phyloP scores from a whole-genome alignment of 495 filamentous ascomycete genomes.

The Pyrenopolyporus hunteri region DNA sequence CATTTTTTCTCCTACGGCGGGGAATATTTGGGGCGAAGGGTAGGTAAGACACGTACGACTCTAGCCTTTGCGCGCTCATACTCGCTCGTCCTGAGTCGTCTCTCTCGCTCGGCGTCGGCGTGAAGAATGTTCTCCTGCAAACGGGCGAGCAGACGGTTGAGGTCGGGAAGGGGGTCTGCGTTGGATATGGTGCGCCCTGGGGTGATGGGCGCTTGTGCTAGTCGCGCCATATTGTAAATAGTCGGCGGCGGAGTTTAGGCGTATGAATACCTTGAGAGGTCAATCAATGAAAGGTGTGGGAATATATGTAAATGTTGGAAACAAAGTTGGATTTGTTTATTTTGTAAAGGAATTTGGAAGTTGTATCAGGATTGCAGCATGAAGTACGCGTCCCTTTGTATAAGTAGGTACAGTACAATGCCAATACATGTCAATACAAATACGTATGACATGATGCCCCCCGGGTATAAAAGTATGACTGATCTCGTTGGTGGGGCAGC shows the following conservation, averaged over 20 bases:
- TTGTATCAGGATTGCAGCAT: not conserved
- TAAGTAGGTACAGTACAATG: not conserved
- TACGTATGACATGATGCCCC: too few relatives aligned
- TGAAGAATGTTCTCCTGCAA: conserved; percentile 75
- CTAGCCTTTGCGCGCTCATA: conserved; percentile 72
- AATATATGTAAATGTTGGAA: not conserved
- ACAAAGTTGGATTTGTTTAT: not conserved
- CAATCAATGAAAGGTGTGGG: not conserved
- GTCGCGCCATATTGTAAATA: conserved; percentile 34
- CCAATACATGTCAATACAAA: too few relatives aligned
- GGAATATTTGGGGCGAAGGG: too few relatives aligned
- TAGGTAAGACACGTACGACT: conserved; percentile 54
- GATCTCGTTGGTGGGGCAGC: conserved; percentile 21
- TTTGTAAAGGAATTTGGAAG: not conserved
- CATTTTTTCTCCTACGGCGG: too few relatives aligned
- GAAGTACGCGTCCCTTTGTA: conserved; percentile 1
- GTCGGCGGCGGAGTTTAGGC: not conserved
- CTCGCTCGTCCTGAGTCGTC: conserved; percentile 64
- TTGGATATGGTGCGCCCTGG: conserved; percentile 32
- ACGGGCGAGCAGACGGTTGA: conserved; percentile 74
- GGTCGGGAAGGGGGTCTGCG: conserved; percentile 55
- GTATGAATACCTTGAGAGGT: not conserved
- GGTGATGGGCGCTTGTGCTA: conserved; percentile 39
- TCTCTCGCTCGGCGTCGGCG: conserved; percentile 64
- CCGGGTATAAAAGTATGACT: conserved; percentile 5